A percentile compares a stretch with the other conserved stretches of the same genome.
phyloP scores from a whole-genome alignment of 352 stramenopile species.

The Chrysophaeum taylorii region DNA sequence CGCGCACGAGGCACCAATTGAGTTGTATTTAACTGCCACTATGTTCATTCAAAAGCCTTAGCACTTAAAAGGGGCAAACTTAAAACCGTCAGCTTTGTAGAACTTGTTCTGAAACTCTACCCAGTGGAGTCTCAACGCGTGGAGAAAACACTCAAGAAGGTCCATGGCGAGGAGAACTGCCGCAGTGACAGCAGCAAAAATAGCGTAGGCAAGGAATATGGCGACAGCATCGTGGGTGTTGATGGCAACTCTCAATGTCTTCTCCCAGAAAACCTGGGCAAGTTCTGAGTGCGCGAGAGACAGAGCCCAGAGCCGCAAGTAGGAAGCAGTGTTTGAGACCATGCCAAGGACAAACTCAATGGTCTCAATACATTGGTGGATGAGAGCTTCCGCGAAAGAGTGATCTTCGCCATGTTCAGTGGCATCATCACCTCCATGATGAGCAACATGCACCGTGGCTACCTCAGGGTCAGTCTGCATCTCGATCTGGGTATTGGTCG shows the following conservation, averaged over 20 bases:
- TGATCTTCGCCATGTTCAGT: conserved; percentile 70
- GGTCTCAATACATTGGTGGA: conserved; percentile 98
- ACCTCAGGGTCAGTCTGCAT: conserved; percentile 55
- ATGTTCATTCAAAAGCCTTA: no score
- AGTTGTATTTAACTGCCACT: no score
- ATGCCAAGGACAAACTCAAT: conserved; percentile 99
- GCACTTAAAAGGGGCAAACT: conserved; percentile 90
- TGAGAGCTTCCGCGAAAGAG: conserved; percentile 90
- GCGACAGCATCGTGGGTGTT: conserved; percentile 89
- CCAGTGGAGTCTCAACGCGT: conserved; percentile 97
- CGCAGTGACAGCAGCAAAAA: conserved; percentile 73
- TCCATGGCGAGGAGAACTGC: conserved; percentile 97
- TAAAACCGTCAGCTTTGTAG: conserved; percentile 91
- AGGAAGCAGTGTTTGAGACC: conserved; percentile 98
- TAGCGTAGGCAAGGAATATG: conserved; percentile 68
- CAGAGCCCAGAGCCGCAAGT: conserved; percentile 97
- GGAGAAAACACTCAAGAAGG: conserved; percentile 98
- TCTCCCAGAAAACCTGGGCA: conserved; percentile 92
- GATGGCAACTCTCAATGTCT: conserved; percentile 92
- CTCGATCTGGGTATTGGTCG: background rate
- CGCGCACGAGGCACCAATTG: no score
- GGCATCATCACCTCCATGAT: conserved; percentile 62
- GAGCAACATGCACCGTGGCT: no score
- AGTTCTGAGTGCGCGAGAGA: conserved; percentile 91
- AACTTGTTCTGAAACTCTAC: conserved; percentile 99